Base-by-base conservation (phyloP, 805 yeast genomes). In the Brettanomyces anomalus region DNA sequence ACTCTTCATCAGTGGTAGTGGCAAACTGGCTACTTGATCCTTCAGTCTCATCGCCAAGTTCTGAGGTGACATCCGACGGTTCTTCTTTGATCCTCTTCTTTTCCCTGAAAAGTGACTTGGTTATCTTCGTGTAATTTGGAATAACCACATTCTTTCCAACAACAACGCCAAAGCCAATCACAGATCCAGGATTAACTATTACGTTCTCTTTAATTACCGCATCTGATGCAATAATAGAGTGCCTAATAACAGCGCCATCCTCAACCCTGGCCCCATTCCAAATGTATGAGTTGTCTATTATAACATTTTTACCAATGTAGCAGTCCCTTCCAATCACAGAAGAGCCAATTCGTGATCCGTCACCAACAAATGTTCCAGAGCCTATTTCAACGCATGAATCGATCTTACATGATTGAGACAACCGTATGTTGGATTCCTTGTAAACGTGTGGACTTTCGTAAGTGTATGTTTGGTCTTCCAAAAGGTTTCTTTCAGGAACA, bases 321-420 rank as follows among this genome's bases (percentile, higher is more conserved):
- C 96, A 89, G 47, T 82, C 74, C 50, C 90, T 77, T 5, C 98
- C 98, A 57, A 93, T 78, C 3, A 85, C 84, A 19, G 94, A 79
- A 42, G 79, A 77, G 44, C 71, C 70, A 33, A 93, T 71, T 4
- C 54, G 49, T 0, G 95, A 67, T 15, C 81, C 79, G 50, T 83
- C 88, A 35, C 95, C 95, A 51, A 93, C 81, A 34, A 66, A 68
- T 0, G 96, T 72, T 41, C 77, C 72, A 1, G 81, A 67, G 3
- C 97, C 98, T 49, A 93, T 82, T 3, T 87, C 85, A 1, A 94
- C 85, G 50, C 85, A 72, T 43, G 80, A 76, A 16, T 84, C 85
- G 46, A 93, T 78, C 50, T 77, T 78, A 65, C 97, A 88, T n/a
- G 93, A 81, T 57, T 90, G 96, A 0, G 97, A 95, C 50, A 90